Evolutionary conservation across 2,329 filamentous ascomycete species (phyloP).

Genomic region (Ambrosiella beaveri): DNA sequence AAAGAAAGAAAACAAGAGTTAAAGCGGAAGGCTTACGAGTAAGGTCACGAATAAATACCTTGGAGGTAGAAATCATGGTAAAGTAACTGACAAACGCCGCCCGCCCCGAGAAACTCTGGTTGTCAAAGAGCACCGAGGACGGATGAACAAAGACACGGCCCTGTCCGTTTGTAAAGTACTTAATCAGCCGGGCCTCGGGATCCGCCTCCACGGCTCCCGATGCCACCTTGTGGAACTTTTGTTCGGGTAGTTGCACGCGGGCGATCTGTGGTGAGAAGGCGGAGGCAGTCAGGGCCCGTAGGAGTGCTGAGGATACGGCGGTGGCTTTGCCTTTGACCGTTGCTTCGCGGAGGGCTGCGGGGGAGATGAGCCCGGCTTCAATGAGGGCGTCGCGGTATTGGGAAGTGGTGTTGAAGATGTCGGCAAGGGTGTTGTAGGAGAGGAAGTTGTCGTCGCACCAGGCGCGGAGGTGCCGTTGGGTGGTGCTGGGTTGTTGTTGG

Average conservation of each 20-base stretch:
- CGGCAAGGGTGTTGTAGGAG: conserved; percentile 63
- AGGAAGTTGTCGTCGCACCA: conserved; percentile 84
- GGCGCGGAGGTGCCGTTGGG: conserved; percentile 45
- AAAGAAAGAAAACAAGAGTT: neutral
- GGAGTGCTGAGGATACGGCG: conserved; percentile 26
- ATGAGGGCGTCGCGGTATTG: conserved; percentile 77
- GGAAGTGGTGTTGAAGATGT: conserved; percentile 70
- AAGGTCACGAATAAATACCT: conserved; percentile 79
- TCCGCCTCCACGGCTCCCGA: conserved; percentile 85
- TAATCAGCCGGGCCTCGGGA: conserved; percentile 79
- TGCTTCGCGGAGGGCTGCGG: conserved; percentile 11
- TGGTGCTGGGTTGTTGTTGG: conserved; percentile 33
- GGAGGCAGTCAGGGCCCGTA: conserved; percentile 54
- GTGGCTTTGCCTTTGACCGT: conserved; percentile 17
- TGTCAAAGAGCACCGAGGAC: conserved; percentile 68
- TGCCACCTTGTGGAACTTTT: conserved; percentile 78
- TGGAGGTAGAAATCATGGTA: conserved; percentile 76
- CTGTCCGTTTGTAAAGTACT: conserved; percentile 76
- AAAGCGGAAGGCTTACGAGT: conserved; percentile 46
- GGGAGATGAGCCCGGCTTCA: conserved; percentile 62
- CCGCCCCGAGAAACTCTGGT: conserved; percentile 57
- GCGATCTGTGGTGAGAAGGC: conserved; percentile 75
- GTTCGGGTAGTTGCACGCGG: conserved; percentile 82
- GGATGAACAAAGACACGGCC: conserved; percentile 88
- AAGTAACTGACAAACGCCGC: conserved; percentile 79